Evolutionary conservation across 1,284 basidiomycete species (phyloP).

Genomic region (Wolfiporia cocos): DNA sequence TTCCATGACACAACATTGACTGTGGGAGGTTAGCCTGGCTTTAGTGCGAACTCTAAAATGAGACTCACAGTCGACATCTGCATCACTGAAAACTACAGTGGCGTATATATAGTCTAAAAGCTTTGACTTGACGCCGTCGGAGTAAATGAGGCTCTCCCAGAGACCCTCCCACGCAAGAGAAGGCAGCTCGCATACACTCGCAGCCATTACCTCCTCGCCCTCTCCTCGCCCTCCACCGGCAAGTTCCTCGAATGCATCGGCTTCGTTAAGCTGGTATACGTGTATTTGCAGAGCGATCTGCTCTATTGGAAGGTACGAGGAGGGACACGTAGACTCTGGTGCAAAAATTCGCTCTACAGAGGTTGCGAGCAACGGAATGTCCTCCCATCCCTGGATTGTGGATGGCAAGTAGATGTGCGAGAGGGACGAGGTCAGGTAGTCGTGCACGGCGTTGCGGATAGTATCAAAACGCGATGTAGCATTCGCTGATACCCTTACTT

Average conservation of each 20-base stretch:
- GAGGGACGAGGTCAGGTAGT: conserved; percentile 54
- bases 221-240: conserved; percentile 59
- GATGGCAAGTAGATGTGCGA: conserved; percentile 62
- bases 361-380: conserved; percentile 59
- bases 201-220: conserved; percentile 78
- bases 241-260: conserved; percentile 75
- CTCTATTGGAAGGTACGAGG: conserved; percentile 46
- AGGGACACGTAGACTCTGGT: conserved; percentile 59
- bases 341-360: conserved; percentile 79
- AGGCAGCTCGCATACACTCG: conserved; percentile 82
- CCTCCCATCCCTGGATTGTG: conserved; percentile 69
- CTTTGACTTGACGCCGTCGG: conserved; percentile 83
- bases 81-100: conserved; percentile 86
- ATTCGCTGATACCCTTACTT: conserved; percentile 68
- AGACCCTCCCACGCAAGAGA: conserved; percentile 81
- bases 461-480: conserved; percentile 69
- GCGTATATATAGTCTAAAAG: conserved; percentile 93
- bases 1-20: conserved; percentile 95
- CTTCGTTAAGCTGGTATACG: conserved; percentile 76
- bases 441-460: conserved; percentile 56
- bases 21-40: conserved; percentile 22
- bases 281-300: conserved; percentile 73
- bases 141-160: conserved; percentile 89
- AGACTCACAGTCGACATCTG: conserved; percentile 76
- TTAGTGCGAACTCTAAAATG: background rate